Evolutionary conservation across 768 basidiomycete species (phyloP), one percentile per base, ranked within the genome.

Genomic region (Mycena vitilis): DNA sequence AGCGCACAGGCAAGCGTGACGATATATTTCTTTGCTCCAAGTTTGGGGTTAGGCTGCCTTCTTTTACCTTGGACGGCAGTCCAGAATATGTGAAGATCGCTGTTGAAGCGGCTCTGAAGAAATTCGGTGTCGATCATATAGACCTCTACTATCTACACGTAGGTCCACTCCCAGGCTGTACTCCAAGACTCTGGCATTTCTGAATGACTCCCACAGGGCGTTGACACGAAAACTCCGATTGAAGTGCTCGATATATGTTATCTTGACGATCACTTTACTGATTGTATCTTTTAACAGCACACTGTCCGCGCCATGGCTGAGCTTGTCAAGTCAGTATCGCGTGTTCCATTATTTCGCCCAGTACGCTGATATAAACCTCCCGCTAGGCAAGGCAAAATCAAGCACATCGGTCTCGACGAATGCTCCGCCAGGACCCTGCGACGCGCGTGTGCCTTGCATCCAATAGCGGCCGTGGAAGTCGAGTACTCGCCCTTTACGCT

Each of bases 21-120:
- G 75, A 84, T 34, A 84, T 87, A 30, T 87, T 86, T 77, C 80
- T 87, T 25, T 84, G 83, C 2, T 85, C 84, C 44, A 87, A 87
- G 74, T 85, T 85, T 49, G 84, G 84, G 3, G 71, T 73, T 3
- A 30, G 30, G 5, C 64, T 79, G 25, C n/a, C 37, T 15, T 10
- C 45, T 45, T 30, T 71, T 76, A 34, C 48, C 2, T 10, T 68
- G 40, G n/a, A 63, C 34, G 82, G 81, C 34, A 77, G 77, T 15
- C 75, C 80, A 0, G 62, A 76, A 34, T 77, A 81, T 59, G 77
- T 76, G 20, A 73, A 71, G 1, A 65, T 77, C 58, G 71, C 76
- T 0, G 63, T 77, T 40, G 73, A 79, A 20, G 70, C 23, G 52
- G 80, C 81, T 0, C 73, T 85, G 34, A 56, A 73, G 48, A 63